Base-by-base conservation (phyloP, 1,284 basidiomycete genomes). In the Caloboletus firmus region DNA sequence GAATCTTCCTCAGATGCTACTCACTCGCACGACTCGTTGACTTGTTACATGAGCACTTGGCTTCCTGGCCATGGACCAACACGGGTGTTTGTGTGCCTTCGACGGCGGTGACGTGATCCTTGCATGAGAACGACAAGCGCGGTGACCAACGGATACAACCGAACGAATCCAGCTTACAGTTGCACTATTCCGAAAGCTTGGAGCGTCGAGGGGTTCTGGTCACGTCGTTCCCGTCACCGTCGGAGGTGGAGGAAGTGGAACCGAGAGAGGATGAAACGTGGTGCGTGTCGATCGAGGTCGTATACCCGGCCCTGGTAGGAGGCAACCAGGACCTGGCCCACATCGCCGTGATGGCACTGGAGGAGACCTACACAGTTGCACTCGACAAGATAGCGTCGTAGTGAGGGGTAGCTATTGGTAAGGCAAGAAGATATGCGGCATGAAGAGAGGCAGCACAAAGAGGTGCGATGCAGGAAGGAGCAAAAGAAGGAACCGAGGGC, bases 51-150 rank as follows among this genome's bases (percentile, higher is more conserved):
- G 28, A 28, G 28, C 28, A 9, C 28, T 28, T 28, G 28, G 9
- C 10, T 28, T 28, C 51, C 13, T 37, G 49, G 17, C 17, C 41
- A 26, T 24, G 35, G 3, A 1, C 30, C 13, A 35, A 24, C 22
- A 44, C 18, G 6, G 28, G 40, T 6, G 45, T 1, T 30, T 28
- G 51, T 1, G 30, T 51, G 8, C 42, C 44, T 45, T 66, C 52
- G 30, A 62, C 40, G 4, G 36, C 39, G 12, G 41, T 32, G 24
- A 54, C 13, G 11, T 55, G 54, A 49, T 59, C 47, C 49, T 50
- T 62, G 45, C 57, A 17, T 7, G 28, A 2, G 28, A 28, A 28
- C 28, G 2, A 28, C 9, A 28, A 4, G 26, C 6, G 26, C 26
- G 6, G 28, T 28, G 41, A 57, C 44, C 15, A 55, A 12, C n/a